Conservation (phyloP, 2,329 filamentous ascomycete genomes). For the Fusarium sp. region DNA sequence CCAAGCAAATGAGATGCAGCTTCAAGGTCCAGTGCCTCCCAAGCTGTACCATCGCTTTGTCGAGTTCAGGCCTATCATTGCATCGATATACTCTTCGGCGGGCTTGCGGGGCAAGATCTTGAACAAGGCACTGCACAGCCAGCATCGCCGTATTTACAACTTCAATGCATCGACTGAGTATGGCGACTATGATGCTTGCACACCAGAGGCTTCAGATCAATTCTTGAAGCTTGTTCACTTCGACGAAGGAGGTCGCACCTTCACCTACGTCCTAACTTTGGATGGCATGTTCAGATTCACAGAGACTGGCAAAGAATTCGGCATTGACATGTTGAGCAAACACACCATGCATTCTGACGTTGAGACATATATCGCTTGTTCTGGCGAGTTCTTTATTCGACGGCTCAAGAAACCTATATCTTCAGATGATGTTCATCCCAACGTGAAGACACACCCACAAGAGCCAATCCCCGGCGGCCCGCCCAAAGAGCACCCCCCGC, state of each 20-base stretch:
- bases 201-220: conserved; percentile 79
- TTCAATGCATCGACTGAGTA: conserved; percentile 83
- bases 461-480: conserved; percentile 64
- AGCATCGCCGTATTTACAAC: conserved; percentile 91
- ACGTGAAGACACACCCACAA: conserved; percentile 67
- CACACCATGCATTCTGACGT: conserved; percentile 98
- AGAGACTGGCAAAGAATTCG: conserved; percentile 95
- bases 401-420: conserved; percentile 69
- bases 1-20: conserved; percentile 92
- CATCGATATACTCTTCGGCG: conserved; percentile 85
- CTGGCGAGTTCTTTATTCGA: conserved; percentile 93
- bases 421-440: conserved; percentile 60
- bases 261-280: conserved; percentile 92
- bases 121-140: conserved; percentile 89
- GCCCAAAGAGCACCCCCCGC: conserved; percentile 60
- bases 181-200: conserved; percentile 77
- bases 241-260: conserved; percentile 87
- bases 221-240: conserved; percentile 91
- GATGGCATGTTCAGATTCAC: conserved; percentile 92
- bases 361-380: conserved; percentile 90
- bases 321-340: conserved; percentile 92
- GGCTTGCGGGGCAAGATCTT: conserved; percentile 85
- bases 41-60: conserved; percentile 92
- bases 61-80: conserved; percentile 92
- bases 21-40: conserved; percentile 85